Evolutionary conservation across 495 filamentous ascomycete species (phyloP), one percentile per base, ranked within the genome.

Genomic region (Xylaria acuta): DNA sequence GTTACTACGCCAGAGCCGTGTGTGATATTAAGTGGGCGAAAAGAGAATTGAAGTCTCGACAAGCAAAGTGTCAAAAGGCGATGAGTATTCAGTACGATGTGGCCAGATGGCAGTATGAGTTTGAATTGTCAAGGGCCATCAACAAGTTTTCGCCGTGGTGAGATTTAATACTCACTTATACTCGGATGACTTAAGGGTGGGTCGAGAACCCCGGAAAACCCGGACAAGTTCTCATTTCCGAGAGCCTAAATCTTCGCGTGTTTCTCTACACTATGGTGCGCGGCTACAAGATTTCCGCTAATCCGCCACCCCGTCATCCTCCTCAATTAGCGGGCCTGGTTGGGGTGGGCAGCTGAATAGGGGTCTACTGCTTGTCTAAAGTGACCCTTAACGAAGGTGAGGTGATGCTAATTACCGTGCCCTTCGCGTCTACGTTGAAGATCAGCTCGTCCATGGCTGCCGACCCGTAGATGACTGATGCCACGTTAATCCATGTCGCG

Each of bases 381-480:
- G 77, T 79, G 20, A 77, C 62, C 20, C 77, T 69, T 67, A 79
- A 60, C 22, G 77, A 74, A n/a, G 77, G 77, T 30, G 75, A 79
- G 4, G 72, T 77, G n/a, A 79, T 66, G 34, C 77, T 76, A 6
- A 66, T 51, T 14, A 76, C 77, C 54, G 75, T 75, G 14, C 76
- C 77, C 14, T 32, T 45, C 5, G 76, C 40, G 36, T 79, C 76
- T 22, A 79, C 54, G 16, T 79, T 73, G 73, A 79, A 79, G 18
- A 79, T 74, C 43, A 79, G 54, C 51, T 78, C 77, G 36, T 79
- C 77, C 73, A 79, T 71, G 22, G 76, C 69, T 1, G 73, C 74
- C 1, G 75, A 76, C 22, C 74, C 77, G 38, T 79, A 79, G 64
- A 78, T 76, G 40, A 78, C 70, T 1, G 77, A 76, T 49, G 74